Base-by-base conservation (phyloP, 345 rosid species). In the Salix exigua region DNA sequence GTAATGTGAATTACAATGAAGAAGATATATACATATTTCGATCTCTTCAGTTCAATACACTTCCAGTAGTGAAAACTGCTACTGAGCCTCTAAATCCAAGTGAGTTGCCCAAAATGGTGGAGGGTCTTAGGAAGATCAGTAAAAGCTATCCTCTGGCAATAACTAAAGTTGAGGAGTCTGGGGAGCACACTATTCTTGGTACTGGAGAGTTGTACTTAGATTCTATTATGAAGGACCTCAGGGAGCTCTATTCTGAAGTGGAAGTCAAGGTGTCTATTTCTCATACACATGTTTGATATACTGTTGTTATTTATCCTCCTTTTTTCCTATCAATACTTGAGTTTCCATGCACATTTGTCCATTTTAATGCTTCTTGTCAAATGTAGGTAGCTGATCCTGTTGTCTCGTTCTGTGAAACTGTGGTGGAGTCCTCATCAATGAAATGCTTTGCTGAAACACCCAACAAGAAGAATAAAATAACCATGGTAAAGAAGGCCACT, bases 61-160 rank as follows among this genome's bases (percentile, higher is more conserved):
- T 93, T 79, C 85, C 99, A 33, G 99, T 96, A 35, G 99, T 96
- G 53, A 93, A 96, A 87, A 96, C 98, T 26, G 99, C 99, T 35
- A 93, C 99, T 13, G 99, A 96, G 85, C 99, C 99, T 79, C 78
- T 93, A 82, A 93, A 96, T 87, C 97, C 98, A 53, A 96, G 98
- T 82, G 98, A 96, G 89, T 81, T 93, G 83, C 99, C 99, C 58
- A 96, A 93, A 86, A 93, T 96, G 99, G 98, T 96, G 85, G 99
- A 96, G 88, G 99, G 99, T 73, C 89, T 96, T 53, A 88, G 99
- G 85, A 93, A 96, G 85, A 96, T 96, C 76, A 93, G 98, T 82
- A 92, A 96, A 86, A 96, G 97, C 88, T 93, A 96, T 87, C 99
- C 99, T 67, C 90, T 93, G 72, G 98, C 99, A 38, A 93, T 96